Conservation (phyloP, 371 early-diverging fungal species). For the Mucor velutinosus region DNA sequence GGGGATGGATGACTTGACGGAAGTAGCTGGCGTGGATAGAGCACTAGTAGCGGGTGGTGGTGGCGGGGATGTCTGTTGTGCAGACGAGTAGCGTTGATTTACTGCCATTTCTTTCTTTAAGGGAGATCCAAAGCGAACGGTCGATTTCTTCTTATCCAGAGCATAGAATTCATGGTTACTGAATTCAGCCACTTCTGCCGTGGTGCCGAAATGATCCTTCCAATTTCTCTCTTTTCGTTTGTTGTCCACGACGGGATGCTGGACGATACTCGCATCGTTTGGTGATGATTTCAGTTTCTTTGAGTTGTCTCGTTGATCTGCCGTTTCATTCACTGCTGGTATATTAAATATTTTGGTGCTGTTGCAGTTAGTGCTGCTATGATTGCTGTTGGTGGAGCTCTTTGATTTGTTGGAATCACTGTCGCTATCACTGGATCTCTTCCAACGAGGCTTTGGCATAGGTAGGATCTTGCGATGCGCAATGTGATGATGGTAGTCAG, state of each 20-base stretch:
- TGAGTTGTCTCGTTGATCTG: slow-evolving; percentile 11
- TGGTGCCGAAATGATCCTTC: slow-evolving; percentile 3
- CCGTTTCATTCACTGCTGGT: neutral
- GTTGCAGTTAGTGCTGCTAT: neutral
- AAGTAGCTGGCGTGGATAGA: neutral
- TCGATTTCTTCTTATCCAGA: neutral
- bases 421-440: neutral
- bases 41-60: neutral
- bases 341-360: neutral
- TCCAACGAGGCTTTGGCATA: slow-evolving; percentile 25
- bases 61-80: neutral
- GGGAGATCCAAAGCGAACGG: neutral
- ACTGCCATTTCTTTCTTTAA: neutral
- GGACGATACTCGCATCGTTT: neutral
- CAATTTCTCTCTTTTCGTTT: slow-evolving; percentile 13
- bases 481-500: neutral
- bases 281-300: slow-evolving; percentile 28
- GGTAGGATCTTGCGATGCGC: slow-evolving; percentile 24
- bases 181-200: neutral
- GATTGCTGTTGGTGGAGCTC: neutral
- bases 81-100: neutral
- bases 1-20: neutral
- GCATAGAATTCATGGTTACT: neutral
- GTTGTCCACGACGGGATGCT: neutral
- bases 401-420: neutral